Evolutionary conservation across 2,329 filamentous ascomycete genomes (phyloP), one percentile per base, ranked within the genome.

Genomic region (Fusarium coicis): DNA sequence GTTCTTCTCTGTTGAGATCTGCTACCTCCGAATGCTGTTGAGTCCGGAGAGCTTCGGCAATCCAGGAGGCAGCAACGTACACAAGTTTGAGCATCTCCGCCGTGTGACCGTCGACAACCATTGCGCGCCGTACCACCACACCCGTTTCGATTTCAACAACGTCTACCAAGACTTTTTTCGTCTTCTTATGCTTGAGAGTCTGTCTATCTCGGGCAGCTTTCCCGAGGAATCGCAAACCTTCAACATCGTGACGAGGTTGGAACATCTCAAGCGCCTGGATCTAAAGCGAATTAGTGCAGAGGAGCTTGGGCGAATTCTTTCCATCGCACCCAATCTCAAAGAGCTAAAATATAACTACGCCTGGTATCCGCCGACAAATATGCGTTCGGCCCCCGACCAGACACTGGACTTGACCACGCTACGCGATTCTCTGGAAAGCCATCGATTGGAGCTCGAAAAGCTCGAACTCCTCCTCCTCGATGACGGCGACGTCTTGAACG

Each of bases 311-410:
- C 34, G 26, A 2, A 37, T 53, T 21, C 50, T 53, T 6, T 19
- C 50, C 0, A 6, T 37, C 5, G 34, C 32, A 3, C 50, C 50
- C 18, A 53, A 37, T 2, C 10, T 53, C 16, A 12, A 19, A 12
- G 23, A 11, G 4, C 3, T 53, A 10, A 23, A 26, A 12, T 53
- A 53, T 2, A n/a, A 2, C 11, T 37, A 53, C 14, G 10, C 14
- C 23, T 37, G 5, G 2, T 21, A 53, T 28, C 19, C 23, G 4
- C 6, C 19, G 1, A 7, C 16, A 23, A 11, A 16, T 4, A 11
- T 11, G 0, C 14, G 3, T 23, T 1, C 4, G n/a, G 6, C 9
- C 40, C 40, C 5, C n/a, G n/a, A 43, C 0, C 14, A 21, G 10
- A 28, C 7, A 7, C 34, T 53, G 7, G 10, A 53, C 19, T 5